Evolutionary conservation across 805 yeast genomes (phyloP), one percentile per base, ranked within the genome.

Genomic region (Cyberlindnera amylophila): DNA sequence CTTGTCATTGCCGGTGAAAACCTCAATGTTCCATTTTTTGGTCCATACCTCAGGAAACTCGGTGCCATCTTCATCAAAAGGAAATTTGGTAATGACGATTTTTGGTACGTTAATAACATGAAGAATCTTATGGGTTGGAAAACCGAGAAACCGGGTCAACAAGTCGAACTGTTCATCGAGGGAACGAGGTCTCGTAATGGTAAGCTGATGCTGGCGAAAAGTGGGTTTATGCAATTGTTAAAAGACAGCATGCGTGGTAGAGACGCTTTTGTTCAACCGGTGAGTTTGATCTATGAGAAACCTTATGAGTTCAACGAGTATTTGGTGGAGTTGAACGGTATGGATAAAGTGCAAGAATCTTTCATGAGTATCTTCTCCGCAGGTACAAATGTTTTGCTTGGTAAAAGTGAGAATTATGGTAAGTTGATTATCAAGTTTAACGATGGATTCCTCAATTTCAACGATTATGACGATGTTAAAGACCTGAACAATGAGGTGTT

Each of bases 171-270:
- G 16, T 54, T 54, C 33, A 49, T 54, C 16, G 58, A 54, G 29
- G 58, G 58, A 12, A 50, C 55, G 3, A 40, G 58, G 17, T 54
- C 58, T 4, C 45, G 58, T 41, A 54, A 54, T 36, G 58, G 58
- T 26, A 54, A 54, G 34, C 36, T 49, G 13, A 48, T 52, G 53
- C 44, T 50, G 19, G 49, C 56, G 8, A 54, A 52, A 33, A 47
- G 50, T 6, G 58, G 58, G 6, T 52, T 54, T 31, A 32, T 54
- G 44, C 45, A 48, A 15, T 27, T 49, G 19, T 19, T 54, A 15
- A 43, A 45, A n/a, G 51, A 50, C 3, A 34, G 48, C 9, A 29
- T 53, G 6, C 15, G 32, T 2, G 43, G 42, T 5, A 31, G 33
- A 6, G 38, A 39, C 10, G 46, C 47, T 2, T 21, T 21, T 24